Conservation (phyloP, 805 yeast genomes). For the Candida xyloterini region DNA sequence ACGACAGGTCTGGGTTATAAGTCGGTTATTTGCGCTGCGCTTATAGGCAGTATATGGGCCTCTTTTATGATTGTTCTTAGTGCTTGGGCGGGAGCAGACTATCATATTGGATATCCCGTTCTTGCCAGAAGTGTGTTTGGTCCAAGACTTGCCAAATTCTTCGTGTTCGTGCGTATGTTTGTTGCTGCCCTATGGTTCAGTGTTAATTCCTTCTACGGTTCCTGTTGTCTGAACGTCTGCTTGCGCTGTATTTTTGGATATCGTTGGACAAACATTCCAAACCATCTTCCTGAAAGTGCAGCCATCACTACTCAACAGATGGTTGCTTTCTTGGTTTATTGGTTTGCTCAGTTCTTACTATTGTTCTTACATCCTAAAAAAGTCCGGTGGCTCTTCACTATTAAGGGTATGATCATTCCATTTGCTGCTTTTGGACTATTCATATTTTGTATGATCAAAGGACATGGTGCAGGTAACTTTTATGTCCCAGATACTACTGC, state of each 20-base stretch:
- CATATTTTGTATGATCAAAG: constrained; percentile 21
- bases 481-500: constrained; percentile 12
- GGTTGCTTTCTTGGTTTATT: constrained; percentile 21
- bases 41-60: constrained; percentile 13
- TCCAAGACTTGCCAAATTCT: constrained; percentile 33
- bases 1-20: constrained; percentile 22
- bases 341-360: constrained; percentile 22
- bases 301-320: constrained; percentile 17
- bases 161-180: constrained; percentile 35
- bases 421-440: constrained; percentile 22
- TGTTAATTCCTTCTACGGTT: constrained; percentile 36
- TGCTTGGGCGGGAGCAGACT: constrained; percentile 22
- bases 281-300: constrained; percentile 20
- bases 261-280: constrained; percentile 20
- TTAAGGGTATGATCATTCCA: constrained; percentile 21
- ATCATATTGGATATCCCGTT: constrained; percentile 39
- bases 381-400: constrained; percentile 20
- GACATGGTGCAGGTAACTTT: constrained; percentile 20
- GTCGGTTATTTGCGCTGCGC: constrained; percentile 18
- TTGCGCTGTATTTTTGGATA: constrained; percentile 23
- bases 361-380: constrained; percentile 21
- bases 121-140: constrained; percentile 38
- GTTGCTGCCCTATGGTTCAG: constrained; percentile 40
- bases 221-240: constrained; percentile 34
- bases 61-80: constrained; percentile 18